A percentile compares a stretch with the other conserved stretches of the same genome.
These are phyloP conservation scores for Cyberlindnera bimundalis DNA, from an alignment of 805 yeast species.

Conservation along the genomic window DNA sequence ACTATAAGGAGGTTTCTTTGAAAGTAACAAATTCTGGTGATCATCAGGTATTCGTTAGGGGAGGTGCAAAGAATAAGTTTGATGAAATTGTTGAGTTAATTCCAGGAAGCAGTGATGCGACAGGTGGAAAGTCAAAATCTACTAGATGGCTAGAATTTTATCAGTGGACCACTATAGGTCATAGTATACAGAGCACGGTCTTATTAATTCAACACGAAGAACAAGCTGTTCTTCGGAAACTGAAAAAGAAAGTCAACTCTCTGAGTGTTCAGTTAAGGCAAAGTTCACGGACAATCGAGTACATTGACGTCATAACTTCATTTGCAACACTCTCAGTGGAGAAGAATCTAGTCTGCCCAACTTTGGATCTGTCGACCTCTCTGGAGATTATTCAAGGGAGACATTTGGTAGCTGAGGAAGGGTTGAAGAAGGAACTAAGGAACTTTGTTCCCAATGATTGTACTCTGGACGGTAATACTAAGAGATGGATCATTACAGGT, in stretches of 20 bases:
- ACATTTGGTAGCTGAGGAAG: slow-evolving; percentile 84
- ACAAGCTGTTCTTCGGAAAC: slow-evolving; percentile 42
- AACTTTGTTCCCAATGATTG: slow-evolving; percentile 85
- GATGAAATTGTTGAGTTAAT: slow-evolving; percentile 8
- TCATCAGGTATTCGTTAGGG: slow-evolving; percentile 45
- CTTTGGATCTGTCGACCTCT: slow-evolving; percentile 43
- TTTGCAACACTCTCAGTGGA: slow-evolving; percentile 74
- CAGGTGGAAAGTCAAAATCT: slow-evolving; percentile 35
- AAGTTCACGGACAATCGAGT: slow-evolving; percentile 52
- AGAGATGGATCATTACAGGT: slow-evolving; percentile 82
- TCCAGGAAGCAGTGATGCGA: slow-evolving; percentile 30
- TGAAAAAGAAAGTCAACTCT: slow-evolving; percentile 45
- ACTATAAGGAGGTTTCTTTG: slow-evolving; percentile 32
- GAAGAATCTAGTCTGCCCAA: slow-evolving; percentile 63
- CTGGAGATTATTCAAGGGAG: slow-evolving; percentile 64
- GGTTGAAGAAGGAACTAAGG: slow-evolving; percentile 35
- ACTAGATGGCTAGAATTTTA: slow-evolving; percentile 43
- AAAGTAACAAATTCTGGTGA: slow-evolving; percentile 41
- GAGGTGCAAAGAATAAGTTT: slow-evolving; percentile 22
- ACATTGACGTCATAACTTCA: slow-evolving; percentile 67
- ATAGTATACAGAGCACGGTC: slow-evolving; percentile 41
- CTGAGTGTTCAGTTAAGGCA: slow-evolving; percentile 40
- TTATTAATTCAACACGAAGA: slow-evolving; percentile 55
- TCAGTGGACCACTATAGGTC: slow-evolving; percentile 54
- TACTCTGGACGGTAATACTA: slow-evolving; percentile 44